Evolutionary conservation across 495 filamentous ascomycete genomes (phyloP).

Genomic region (Podospora fimiseda): DNA sequence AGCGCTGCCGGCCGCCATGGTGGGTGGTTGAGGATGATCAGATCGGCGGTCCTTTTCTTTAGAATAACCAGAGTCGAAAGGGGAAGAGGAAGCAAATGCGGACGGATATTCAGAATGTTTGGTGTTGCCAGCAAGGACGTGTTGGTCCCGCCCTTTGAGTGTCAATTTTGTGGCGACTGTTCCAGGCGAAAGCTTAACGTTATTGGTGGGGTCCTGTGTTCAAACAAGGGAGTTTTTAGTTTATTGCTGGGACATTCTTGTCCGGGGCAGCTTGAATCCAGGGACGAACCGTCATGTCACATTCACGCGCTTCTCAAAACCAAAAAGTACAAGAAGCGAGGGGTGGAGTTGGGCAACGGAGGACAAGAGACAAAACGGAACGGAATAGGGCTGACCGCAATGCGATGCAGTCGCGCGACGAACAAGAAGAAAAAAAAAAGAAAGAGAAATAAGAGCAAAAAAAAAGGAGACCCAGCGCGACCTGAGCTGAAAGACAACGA

Average conservation of each 20-base stretch:
- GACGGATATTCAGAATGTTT: neutral
- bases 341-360: neutral
- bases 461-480: neutral
- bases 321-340: neutral
- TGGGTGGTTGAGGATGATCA: neutral
- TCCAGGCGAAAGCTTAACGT: slow-evolving; percentile 8
- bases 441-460: neutral
- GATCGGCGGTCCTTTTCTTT: slow-evolving; percentile 18
- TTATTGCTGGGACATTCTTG: slow-evolving; percentile 9
- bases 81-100: slow-evolving; percentile 1
- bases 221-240: slow-evolving; percentile 1
- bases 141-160: neutral
- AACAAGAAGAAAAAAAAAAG: neutral
- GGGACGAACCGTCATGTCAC: slow-evolving; percentile 1
- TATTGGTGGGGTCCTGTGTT: slow-evolving; percentile 7
- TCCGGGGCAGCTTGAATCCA: neutral
- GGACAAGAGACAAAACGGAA: neutral
- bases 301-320: neutral
- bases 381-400: no score
- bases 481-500: neutral
- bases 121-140: neutral
- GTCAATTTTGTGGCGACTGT: neutral
- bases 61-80: slow-evolving; percentile 7
- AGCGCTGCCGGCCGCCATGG: slow-evolving; percentile 60
- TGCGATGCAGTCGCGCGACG: neutral